Evolutionary conservation across 139 green algal genomes (phyloP), one percentile per base, ranked within the genome.

Genomic region (Ulvella scutata): DNA sequence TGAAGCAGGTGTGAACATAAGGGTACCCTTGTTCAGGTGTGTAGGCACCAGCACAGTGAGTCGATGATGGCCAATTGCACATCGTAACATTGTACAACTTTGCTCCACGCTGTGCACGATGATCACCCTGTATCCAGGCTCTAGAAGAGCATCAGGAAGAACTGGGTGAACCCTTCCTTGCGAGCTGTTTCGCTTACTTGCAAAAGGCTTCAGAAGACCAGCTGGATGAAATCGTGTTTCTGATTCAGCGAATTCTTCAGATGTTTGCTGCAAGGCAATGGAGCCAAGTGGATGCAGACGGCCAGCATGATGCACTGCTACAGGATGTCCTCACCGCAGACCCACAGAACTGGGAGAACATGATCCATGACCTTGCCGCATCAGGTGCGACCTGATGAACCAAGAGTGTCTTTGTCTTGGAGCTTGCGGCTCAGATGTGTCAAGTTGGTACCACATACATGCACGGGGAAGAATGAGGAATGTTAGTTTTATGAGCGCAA

Each of bases 141-240:
- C 72, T 86, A 33, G 51, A 77, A 6, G 61, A 73, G 6, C 78
- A 82, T 51, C 36, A 43, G 43, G 74, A 79, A 4, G 38, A 74
- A 2, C 73, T 92, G 43, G 87, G 94, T 60, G 93, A 98, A 81
- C 86, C 85, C 4, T 76, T 97, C 59, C 84, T 98, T 39, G 90
- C 89, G 34, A 94, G 90, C 73, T 86, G 84, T 1, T 95, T 93
- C 79, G 90, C 93, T 0, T 98, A 87, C 85, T 96, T 98, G 72
- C 86, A 89, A 28, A 96, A 96, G 80, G 87, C 88, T 40, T 78
- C 76, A 6, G 88, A 94, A 28, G 87, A 93, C 44, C 79, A 79
- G 7, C 40, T 96, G 37, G 86, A 93, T 72, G 88, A 84, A 43
- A 92, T 97, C 85, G 90, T 92, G 34, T 35, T 79, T 21, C 81